phyloP scores from a whole-genome alignment of 2,329 filamentous ascomycete genomes.

The Pseudogymnoascus destructans region DNA sequence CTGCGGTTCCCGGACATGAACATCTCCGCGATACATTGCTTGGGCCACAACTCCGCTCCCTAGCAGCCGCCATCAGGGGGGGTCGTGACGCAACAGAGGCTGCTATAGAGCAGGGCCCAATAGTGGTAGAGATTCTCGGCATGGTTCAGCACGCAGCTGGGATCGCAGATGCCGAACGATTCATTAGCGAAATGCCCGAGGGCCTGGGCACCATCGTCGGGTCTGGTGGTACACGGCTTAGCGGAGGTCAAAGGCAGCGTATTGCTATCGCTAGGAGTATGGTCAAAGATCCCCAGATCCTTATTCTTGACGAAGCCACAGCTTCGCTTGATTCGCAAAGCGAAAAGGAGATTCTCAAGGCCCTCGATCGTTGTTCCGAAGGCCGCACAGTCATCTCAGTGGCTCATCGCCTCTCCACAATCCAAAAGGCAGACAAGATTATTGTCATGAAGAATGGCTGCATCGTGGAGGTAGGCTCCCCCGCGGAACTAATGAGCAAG shows the following conservation, averaged over 20 bases:
- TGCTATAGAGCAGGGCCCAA: background rate
- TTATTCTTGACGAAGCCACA: slow-evolving; percentile 94
- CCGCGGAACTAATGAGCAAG: slow-evolving; percentile 55
- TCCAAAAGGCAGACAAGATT: slow-evolving; percentile 95
- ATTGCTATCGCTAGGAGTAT: slow-evolving; percentile 54
- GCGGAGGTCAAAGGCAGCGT: slow-evolving; percentile 64
- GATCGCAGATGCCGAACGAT: slow-evolving; percentile 40
- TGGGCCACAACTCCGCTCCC: background rate
- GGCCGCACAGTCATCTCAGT: slow-evolving; percentile 87
- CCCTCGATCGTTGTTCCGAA: slow-evolving; percentile 47
- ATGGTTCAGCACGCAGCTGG: slow-evolving; percentile 1
- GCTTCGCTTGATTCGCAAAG: slow-evolving; percentile 91
- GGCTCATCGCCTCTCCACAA: slow-evolving; percentile 81
- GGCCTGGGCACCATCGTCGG: slow-evolving; percentile 61
- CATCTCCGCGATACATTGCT: background rate
- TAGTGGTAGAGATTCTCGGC: background rate
- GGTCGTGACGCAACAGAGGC: background rate
- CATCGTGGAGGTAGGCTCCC: slow-evolving; percentile 65
- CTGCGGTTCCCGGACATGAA: slow-evolving; percentile 28
- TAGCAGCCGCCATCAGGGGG: background rate
- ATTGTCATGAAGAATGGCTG: slow-evolving; percentile 79
- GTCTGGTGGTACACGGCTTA: slow-evolving; percentile 60
- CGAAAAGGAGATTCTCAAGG: slow-evolving; percentile 76
- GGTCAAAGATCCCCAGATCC: slow-evolving; percentile 59
- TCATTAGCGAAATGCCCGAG: slow-evolving; percentile 49